Conservation (phyloP, 2,329 filamentous ascomycete species). For the Colletotrichum endophyticum region DNA sequence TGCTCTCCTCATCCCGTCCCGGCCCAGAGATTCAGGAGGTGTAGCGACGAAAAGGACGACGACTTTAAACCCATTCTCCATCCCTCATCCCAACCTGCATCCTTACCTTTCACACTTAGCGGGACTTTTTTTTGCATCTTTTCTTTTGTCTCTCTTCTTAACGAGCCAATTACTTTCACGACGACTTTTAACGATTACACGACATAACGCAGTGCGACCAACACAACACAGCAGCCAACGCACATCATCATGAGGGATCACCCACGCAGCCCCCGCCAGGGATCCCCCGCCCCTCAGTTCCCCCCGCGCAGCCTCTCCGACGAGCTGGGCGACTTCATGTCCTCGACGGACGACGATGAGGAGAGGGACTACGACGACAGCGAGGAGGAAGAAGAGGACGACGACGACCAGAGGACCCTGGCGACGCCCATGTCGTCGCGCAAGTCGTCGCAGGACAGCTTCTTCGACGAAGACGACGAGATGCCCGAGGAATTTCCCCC, state of each 20-base stretch:
- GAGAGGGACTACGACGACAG: not conserved
- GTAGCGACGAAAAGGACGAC: not conserved
- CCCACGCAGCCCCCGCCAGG: conserved; percentile 2
- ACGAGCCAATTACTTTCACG: not conserved
- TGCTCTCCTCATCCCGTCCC: not conserved
- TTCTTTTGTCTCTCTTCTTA: not conserved
- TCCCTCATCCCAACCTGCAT: not conserved
- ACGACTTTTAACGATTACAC: not conserved
- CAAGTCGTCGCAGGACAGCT: conserved; percentile 5
- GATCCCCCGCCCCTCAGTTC: not conserved
- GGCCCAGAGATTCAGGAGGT: not conserved
- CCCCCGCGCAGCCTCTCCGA: conserved; percentile 3
- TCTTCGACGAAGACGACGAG: not conserved
- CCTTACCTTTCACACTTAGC: not conserved
- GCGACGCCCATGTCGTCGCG: conserved; percentile 8
- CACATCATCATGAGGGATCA: conserved; percentile 6
- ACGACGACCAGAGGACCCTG: not conserved
- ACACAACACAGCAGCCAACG: not conserved
- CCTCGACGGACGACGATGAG: conserved; percentile 8
- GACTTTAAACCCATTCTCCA: not conserved
- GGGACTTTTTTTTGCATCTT: not conserved
- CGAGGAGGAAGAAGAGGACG: not conserved
- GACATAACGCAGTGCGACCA: not conserved
- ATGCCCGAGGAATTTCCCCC: not conserved
- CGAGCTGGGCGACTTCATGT: conserved; percentile 14